Evolutionary conservation across 2,329 filamentous ascomycete species (phyloP).

Genomic region (Diaporthe velutina): DNA sequence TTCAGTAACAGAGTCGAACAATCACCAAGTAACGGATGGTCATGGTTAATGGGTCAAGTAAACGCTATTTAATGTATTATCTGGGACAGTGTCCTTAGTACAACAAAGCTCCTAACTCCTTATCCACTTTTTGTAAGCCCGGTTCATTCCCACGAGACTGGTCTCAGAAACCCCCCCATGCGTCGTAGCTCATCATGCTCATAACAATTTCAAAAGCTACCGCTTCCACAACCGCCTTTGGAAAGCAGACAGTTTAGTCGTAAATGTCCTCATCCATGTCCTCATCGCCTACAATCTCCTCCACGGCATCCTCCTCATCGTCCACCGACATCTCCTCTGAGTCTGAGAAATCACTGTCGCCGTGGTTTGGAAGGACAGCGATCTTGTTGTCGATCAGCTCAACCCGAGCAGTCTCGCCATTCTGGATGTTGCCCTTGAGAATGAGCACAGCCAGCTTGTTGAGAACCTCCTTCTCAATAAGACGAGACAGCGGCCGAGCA

Average conservation of each 20-base stretch:
- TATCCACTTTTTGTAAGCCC: conserved; percentile 1
- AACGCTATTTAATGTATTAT: conserved; percentile 16
- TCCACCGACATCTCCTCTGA: conserved; percentile 77
- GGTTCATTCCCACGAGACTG: background rate
- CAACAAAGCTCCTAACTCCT: conserved; percentile 12
- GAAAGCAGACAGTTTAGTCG: conserved; percentile 17
- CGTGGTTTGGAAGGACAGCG: conserved; percentile 85
- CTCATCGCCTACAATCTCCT: conserved; percentile 74
- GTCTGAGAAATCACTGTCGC: conserved; percentile 72
- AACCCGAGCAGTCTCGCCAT: conserved; percentile 87
- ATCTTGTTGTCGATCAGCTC: conserved; percentile 85
- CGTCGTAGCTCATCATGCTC: conserved; percentile 24
- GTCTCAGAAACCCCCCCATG: background rate
- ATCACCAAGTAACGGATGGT: background rate
- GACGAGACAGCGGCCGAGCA: conserved; percentile 85
- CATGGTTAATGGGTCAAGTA: background rate
- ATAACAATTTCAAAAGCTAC: conserved; percentile 4
- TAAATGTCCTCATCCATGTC: conserved; percentile 70
- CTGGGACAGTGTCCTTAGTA: background rate
- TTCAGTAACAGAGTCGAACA: background rate
- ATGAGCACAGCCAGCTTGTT: conserved; percentile 94
- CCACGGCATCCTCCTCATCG: conserved; percentile 76
- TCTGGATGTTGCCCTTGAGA: conserved; percentile 83
- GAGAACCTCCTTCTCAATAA: conserved; percentile 97
- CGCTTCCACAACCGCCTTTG: background rate